phyloP scores from a whole-genome alignment of 116 monocot genomes.

The Phalaenopsis hybrid region DNA sequence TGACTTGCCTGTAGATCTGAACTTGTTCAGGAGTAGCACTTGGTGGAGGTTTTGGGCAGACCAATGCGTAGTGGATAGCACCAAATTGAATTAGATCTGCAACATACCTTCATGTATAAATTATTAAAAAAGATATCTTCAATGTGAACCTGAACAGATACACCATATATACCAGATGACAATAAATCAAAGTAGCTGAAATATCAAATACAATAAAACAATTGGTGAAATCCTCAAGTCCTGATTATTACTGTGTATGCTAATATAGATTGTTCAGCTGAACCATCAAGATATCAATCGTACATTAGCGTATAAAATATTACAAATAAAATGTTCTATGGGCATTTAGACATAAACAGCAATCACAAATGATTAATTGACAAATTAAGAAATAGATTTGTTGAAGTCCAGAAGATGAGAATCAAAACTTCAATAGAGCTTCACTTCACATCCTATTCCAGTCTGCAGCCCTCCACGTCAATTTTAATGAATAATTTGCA shows the following conservation, averaged over 20 bases:
- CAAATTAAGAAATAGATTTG: neutral
- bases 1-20: constrained; percentile 62
- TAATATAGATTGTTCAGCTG: neutral
- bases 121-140: constrained; percentile 11
- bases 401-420: no score
- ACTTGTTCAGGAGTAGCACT: constrained; percentile 79
- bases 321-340: neutral
- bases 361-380: neutral
- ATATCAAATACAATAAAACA: neutral
- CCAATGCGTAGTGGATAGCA: constrained; percentile 57
- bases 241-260: neutral
- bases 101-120: constrained; percentile 76
- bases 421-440: no score
- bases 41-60: constrained; percentile 84
- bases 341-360: neutral
- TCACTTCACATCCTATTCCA: no score
- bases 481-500: no score
- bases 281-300: neutral
- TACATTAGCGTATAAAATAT: neutral
- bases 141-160: constrained; percentile 1
- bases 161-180: neutral
- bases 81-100: constrained; percentile 75
- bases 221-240: neutral
- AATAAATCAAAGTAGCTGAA: neutral
- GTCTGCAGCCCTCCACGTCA: no score